These are phyloP conservation scores for Ramaria sp. DNA, from an alignment of 768 basidiomycete genomes.

Conservation along the genomic window DNA sequence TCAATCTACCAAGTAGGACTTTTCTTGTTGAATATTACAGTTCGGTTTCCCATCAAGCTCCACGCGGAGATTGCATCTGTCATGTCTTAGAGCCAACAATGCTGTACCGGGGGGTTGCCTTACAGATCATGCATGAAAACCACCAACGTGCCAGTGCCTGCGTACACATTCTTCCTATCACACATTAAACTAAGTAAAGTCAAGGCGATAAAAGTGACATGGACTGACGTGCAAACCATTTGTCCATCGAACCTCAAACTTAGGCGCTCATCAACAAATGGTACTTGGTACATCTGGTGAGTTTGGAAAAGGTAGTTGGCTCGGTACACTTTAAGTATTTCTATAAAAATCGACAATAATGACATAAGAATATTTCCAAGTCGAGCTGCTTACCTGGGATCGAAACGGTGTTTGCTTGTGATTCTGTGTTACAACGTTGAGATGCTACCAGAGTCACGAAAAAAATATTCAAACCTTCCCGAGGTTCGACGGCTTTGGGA, in stretches of 20 bases:
- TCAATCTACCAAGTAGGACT: conserved; percentile 66
- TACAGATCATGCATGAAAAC: conserved; percentile 95
- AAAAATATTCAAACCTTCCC: conserved; percentile 44
- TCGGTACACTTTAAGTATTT: conserved; percentile 85
- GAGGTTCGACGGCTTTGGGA: conserved; percentile 72
- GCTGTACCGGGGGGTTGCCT: conserved; percentile 20
- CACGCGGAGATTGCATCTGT: conserved; percentile 78
- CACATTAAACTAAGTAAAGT: neutral
- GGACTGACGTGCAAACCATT: conserved; percentile 77
- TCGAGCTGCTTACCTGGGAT: conserved; percentile 45
- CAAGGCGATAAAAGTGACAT: neutral
- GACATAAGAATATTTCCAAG: neutral
- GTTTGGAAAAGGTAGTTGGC: conserved; percentile 69
- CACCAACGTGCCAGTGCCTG: conserved; percentile 58
- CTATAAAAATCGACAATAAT: conserved; percentile 24
- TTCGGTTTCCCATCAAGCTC: conserved; percentile 66
- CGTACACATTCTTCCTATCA: conserved; percentile 65
- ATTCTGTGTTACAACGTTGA: conserved; percentile 28
- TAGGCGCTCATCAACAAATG: conserved; percentile 54
- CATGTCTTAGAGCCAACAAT: conserved; percentile 1
- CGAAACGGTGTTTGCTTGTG: conserved; percentile 51
- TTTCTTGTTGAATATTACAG: conserved; percentile 67
- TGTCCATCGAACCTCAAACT: conserved; percentile 71
- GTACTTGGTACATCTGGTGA: conserved; percentile 72
- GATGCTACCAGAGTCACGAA: neutral